Base-by-base conservation (phyloP, 2,329 filamentous ascomycete species). In the Thelonectria rubi region DNA sequence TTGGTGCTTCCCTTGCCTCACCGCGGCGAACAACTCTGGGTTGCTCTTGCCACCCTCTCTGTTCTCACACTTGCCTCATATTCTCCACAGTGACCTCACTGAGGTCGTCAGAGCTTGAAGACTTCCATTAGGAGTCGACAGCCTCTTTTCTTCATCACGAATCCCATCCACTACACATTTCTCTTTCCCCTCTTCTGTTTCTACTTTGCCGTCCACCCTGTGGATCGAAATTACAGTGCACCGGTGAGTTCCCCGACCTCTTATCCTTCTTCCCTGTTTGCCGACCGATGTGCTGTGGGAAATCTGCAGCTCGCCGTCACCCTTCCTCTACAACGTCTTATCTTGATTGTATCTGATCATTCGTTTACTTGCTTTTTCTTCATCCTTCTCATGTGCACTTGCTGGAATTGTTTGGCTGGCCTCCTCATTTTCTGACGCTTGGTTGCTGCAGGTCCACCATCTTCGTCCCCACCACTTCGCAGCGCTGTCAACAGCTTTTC, bases 21-120 rank as follows among this genome's bases (percentile, higher is more conserved):
- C 42, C 24, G 40, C 49, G 34, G 39, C 55, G 18, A 58, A 48
- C 48, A 18, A 47, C 39, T 12, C 15, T 18, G 43, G 26, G n/a
- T 52, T 52, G 32, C 20, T 52, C 37, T 52, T 52, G 48, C 55
- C 55, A 58, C 55, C 47, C 40, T 32, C 15, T 42, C 26, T 52
- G 30, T 52, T 37, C 43, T 43, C 24, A 37, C 40, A 42, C 49
- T 52, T 58, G 55, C 55, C 55, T 58, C 53, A 42, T 50, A 49
- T 53, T 43, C 61, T 47, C 61, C 53, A 60, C 61, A 49, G 48
- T 57, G 57, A 63, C 63, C 63, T 65, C 26, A 30, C 26, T 30
- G n/a, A n/a, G n/a, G n/a, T n/a, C 10, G 26, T 30, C 60, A 62
- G 55, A 61, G 17, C 49, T 49, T 21, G 32, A 50, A 26, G 34